Percentiles rank a stretch among this genome's conserved stretches.
phyloP scores from a whole-genome alignment of 1,139 yeast species.

The Dujonia santamariae region DNA sequence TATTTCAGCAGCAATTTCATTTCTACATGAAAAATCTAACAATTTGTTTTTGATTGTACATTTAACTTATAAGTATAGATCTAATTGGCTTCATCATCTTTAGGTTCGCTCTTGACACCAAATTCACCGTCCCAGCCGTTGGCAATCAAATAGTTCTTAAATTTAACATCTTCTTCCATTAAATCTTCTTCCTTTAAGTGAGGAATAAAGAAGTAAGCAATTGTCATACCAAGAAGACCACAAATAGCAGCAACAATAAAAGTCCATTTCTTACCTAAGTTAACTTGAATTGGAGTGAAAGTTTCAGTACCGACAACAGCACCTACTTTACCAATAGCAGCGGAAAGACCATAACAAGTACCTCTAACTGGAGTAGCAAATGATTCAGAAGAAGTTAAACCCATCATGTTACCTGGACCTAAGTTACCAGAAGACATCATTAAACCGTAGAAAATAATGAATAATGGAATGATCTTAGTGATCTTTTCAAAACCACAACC shows the following conservation, averaged over 20 bases:
- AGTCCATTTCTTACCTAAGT: constrained; percentile 32
- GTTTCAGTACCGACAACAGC: constrained; percentile 48
- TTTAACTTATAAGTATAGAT: too few species aligned
- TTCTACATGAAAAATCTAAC: too few species aligned
- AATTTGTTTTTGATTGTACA: too few species aligned
- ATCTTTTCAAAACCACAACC: constrained; percentile 44
- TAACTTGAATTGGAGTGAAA: constrained; percentile 41
- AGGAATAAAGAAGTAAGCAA: constrained; percentile 63
- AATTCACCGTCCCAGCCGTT: constrained; percentile 67
- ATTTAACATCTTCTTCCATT: constrained; percentile 60
- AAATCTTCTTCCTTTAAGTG: constrained; percentile 67
- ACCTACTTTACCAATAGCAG: constrained; percentile 50
- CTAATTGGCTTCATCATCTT: constrained; percentile 1
- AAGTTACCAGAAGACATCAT: constrained; percentile 57
- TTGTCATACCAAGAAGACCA: constrained; percentile 64
- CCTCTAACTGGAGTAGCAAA: constrained; percentile 79
- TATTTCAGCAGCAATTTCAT: too few species aligned
- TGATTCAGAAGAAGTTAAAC: constrained; percentile 63
- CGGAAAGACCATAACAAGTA: constrained; percentile 50
- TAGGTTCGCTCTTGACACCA: constrained; percentile 27
- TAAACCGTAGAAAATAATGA: constrained; percentile 46
- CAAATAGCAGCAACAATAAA: constrained; percentile 66
- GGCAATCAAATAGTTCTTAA: constrained; percentile 57
- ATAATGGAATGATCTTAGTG: constrained; percentile 37
- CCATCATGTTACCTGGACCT: constrained; percentile 79